phyloP scores from a whole-genome alignment of 148 eudicot genomes.

The Dianthus caryophyllus region DNA sequence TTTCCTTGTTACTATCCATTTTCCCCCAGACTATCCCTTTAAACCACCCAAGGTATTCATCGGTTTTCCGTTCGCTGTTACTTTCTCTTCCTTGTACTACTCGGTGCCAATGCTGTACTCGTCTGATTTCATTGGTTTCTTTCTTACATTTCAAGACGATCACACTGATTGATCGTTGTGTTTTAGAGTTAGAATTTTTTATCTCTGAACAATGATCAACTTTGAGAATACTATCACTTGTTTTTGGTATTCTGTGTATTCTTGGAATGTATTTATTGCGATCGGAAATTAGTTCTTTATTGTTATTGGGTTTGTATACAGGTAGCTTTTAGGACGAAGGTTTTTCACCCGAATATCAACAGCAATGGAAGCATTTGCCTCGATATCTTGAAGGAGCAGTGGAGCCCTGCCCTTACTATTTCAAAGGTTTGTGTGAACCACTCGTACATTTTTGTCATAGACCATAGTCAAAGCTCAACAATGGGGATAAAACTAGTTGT shows the following conservation, averaged over 20 bases:
- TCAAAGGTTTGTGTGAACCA: conserved; percentile 32
- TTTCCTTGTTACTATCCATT: conserved; percentile 39
- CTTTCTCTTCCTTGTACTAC: too few relatives aligned
- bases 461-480: neutral
- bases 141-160: neutral
- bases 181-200: neutral
- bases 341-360: conserved; percentile 43
- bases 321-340: conserved; percentile 57
- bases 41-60: conserved; percentile 35
- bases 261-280: neutral
- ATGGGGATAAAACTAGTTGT: neutral
- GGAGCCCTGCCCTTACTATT: conserved; percentile 48
- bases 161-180: neutral
- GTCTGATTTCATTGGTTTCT: neutral
- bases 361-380: conserved; percentile 49
- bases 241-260: too few relatives aligned
- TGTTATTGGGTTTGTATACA: conserved; percentile 20
- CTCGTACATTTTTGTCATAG: neutral
- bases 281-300: neutral
- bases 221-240: too few relatives aligned
- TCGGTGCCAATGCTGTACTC: too few relatives aligned
- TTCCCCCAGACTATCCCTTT: conserved; percentile 42
- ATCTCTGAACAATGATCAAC: neutral
- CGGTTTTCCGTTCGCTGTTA: too few relatives aligned
- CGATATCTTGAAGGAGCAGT: conserved; percentile 46